A percentile compares a stretch with the other conserved stretches of the same genome.
Conservation (phyloP, 345 rosid species). For the Sonneratia alba region DNA sequence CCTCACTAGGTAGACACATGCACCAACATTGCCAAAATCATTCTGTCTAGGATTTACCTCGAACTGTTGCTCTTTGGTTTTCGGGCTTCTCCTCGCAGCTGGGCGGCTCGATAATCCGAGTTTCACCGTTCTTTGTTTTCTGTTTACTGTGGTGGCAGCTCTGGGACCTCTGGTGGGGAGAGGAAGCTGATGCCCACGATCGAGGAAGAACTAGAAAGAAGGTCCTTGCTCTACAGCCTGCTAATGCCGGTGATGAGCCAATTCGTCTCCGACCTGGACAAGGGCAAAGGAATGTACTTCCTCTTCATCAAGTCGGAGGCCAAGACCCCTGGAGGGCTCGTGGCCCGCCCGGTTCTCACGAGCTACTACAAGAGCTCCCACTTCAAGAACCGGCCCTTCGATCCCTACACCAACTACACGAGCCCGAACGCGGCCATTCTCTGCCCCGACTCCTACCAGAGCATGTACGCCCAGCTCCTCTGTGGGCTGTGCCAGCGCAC, state of each 20-base stretch:
- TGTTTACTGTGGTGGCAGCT: constrained; percentile 34
- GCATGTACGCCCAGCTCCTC: constrained; percentile 73
- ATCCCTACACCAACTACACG: constrained; percentile 74
- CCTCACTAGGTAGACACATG: constrained; percentile 58
- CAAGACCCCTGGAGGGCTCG: constrained; percentile 60
- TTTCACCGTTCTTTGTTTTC: too few relatives aligned
- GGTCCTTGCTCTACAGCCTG: constrained; percentile 57
- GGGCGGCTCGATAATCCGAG: too few relatives aligned
- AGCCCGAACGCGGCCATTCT: constrained; percentile 73
- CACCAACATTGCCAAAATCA: too few relatives aligned
- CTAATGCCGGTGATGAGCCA: constrained; percentile 78
- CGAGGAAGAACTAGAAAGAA: constrained; percentile 58
- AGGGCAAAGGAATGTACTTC: constrained; percentile 80
- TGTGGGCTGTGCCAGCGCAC: constrained; percentile 60
- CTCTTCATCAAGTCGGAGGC: constrained; percentile 64
- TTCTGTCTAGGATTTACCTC: too few relatives aligned
- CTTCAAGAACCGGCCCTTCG: constrained; percentile 53
- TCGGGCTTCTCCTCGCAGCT: too few relatives aligned
- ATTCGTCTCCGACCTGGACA: constrained; percentile 51
- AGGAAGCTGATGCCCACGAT: constrained; percentile 73
- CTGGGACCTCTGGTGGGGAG: constrained; percentile 96
- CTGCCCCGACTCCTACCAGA: constrained; percentile 68
- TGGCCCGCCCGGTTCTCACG: constrained; percentile 64
- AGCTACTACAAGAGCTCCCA: constrained; percentile 67
- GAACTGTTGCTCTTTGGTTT: too few relatives aligned